phyloP scores from a whole-genome alignment of 176 grass and related monocot species.

The Saccharum officinarum region DNA sequence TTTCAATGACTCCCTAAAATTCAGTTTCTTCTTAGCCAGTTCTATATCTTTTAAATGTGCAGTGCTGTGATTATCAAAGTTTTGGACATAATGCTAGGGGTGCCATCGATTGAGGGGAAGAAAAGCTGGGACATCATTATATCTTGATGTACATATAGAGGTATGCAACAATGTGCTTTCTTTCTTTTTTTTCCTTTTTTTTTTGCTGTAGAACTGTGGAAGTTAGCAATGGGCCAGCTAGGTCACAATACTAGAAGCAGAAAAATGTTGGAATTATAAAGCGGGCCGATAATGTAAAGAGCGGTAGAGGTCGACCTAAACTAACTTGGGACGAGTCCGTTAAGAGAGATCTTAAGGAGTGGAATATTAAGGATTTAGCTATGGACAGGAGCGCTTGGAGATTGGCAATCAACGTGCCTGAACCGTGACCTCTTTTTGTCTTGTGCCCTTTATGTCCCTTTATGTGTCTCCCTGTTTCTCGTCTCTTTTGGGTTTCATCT shows the following conservation, averaged over 20 bases:
- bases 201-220: constrained; percentile 23
- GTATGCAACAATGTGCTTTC: constrained; percentile 41
- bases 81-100: constrained; percentile 53
- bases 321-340: too few species aligned
- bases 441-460: too few species aligned
- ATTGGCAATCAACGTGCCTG: too few species aligned
- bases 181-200: constrained; percentile 3
- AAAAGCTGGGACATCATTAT: constrained; percentile 90
- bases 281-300: too few species aligned
- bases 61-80: not conserved
- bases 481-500: too few species aligned
- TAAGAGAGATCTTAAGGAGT: too few species aligned
- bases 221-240: constrained; percentile 7
- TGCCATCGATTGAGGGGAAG: constrained; percentile 93
- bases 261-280: not conserved
- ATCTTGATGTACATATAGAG: constrained; percentile 98
- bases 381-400: too few species aligned
- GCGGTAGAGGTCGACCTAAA: too few species aligned
- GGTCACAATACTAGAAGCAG: not conserved
- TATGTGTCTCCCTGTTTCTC: too few species aligned
- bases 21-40: not conserved
- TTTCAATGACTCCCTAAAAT: constrained; percentile 18
- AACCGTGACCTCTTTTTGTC: too few species aligned
- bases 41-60: not conserved
- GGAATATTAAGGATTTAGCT: too few species aligned